These are phyloP conservation scores for Intubia oerlemansii DNA, from an alignment of 2,329 filamentous ascomycete genomes.

Conservation along the genomic window DNA sequence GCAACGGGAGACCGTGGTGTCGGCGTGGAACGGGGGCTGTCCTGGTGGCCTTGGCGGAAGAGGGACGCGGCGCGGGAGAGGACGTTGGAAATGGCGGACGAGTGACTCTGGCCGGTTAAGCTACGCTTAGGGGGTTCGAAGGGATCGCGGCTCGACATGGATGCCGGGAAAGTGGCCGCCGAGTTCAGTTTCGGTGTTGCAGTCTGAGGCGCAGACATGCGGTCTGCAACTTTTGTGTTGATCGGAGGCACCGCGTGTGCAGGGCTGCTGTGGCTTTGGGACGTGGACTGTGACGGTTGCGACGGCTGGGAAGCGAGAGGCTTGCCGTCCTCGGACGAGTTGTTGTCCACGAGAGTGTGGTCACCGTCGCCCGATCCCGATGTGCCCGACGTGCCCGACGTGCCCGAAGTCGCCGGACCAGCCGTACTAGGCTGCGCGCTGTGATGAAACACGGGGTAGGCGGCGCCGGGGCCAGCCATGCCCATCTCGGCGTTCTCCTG, in stretches of 20 bases:
- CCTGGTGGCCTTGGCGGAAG: slow-evolving; percentile 7
- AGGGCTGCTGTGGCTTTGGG: neutral
- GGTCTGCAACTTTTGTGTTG: slow-evolving; percentile 1
- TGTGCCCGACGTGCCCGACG: neutral
- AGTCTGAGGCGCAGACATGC: neutral
- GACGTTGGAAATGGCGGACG: neutral
- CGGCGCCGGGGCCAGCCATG: slow-evolving; percentile 8
- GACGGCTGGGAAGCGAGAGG: neutral
- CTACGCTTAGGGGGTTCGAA: slow-evolving; percentile 2
- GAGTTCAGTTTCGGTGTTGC: neutral
- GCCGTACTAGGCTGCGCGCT: too few species aligned
- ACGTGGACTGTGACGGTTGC: neutral
- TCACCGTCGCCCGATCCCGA: neutral
- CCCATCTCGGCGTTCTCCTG: slow-evolving; percentile 13
- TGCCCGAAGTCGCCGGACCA: neutral
- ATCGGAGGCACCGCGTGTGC: neutral
- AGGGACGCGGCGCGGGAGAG: slow-evolving; percentile 1
- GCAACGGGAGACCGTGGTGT: slow-evolving; percentile 5
- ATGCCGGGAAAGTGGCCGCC: slow-evolving; percentile 1
- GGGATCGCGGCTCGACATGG: neutral
- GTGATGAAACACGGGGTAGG: too few species aligned
- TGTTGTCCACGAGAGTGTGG: slow-evolving; percentile 2
- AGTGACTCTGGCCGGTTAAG: too few species aligned
- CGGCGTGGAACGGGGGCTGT: slow-evolving; percentile 7
- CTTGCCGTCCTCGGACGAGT: slow-evolving; percentile 6